Evolutionary conservation across 177 flowering plant species (phyloP), one percentile per base, ranked within the genome.

Genomic region (Vitis hybrid): DNA sequence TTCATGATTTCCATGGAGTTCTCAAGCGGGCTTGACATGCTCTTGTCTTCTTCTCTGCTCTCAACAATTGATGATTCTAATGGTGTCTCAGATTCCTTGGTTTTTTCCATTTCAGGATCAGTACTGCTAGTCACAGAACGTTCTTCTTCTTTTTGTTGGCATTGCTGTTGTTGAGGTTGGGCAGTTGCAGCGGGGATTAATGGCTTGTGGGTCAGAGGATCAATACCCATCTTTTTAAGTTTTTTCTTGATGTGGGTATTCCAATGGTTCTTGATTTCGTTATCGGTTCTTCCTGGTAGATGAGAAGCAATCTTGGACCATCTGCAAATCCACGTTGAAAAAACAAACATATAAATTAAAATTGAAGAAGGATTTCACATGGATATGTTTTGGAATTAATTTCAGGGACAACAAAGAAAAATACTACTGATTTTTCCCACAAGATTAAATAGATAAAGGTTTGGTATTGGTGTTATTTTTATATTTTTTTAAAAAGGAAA

Each of bases 231-330:
- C 71, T 91, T 91, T 76, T 58, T 87, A 3, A 91, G 81, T 59
- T 88, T 91, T 58, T 91, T 91, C 82, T 91, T 91, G 74, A 91
- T 89, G 83, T 91, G 97, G 50, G 97, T 91, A 65, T 91, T 91
- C 97, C 97, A 91, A 12, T 91, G 94, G 62, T 91, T 91, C 78
- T 91, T 91, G 60, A 91, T 91, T 72, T 91, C 97, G 70, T 91
- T 91, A 63, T 91, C 97, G 15, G 97, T 91, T 83, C 94, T 84
- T 49, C 97, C 94, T 13, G 94, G 94, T 24, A 91, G 84, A 82
- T 91, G 89, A 61, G 91, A 81, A 56, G 97, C 97, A 69, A 91
- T 89, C 65, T 91, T 89, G 12, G 94, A 89, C 97, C 97, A 91
- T 80, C 97, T 89, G 81, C 63, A 56, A 67, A 57, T 5, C 30